Base-by-base conservation (phyloP, 1,139 yeast species). In the Taphrina deformans region DNA sequence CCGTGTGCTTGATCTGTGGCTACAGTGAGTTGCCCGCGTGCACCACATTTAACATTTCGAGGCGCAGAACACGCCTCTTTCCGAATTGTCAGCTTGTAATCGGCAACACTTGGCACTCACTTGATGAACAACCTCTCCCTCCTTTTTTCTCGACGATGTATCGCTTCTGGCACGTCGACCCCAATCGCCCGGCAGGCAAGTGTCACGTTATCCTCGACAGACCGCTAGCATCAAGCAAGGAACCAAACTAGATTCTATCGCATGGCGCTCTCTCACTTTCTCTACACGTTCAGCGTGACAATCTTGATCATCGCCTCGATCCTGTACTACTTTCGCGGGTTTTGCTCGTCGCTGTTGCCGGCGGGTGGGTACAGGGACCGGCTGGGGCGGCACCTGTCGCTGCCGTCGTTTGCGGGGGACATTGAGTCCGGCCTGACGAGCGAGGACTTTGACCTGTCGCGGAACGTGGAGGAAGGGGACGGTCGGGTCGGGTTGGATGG, bases 401-500 rank as follows among this genome's bases (percentile, higher is more conserved):
- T 61, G 21, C 62, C 67, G 23, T 78, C 85, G 0, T 88, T 88
- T 72, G 76, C 77, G 51, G 79, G 79, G 14, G 96, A 89, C 73
- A 72, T 84, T 26, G 89, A 85, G 62, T 77, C 78, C n/a, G 96
- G 96, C 0, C 75, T 89, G 44, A 77, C 80, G 45, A 88, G 95
- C 18, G 77, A 75, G 48, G 82, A 77, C 44, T 89, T 89, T 72
- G 83, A 86, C 72, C 73, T 88, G 33, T 70, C 77, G 14, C 79
- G 80, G 55, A 85, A 87, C 67, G 70, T 78, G 14, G 72, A 68
- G 26, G 74, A 75, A 12, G 77, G 77, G 40, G 96, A 89, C 71
- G 58, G 77, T 0, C 80, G 96, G 65, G 72, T 76, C 16, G 96
- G 96, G 0, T 77, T 89, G 52, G 85, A 84, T 73, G 83, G 79